Evolutionary conservation across 306 rosid genomes (phyloP), one percentile per base, ranked within the genome.

Genomic region (Citrullus mucosospermus): DNA sequence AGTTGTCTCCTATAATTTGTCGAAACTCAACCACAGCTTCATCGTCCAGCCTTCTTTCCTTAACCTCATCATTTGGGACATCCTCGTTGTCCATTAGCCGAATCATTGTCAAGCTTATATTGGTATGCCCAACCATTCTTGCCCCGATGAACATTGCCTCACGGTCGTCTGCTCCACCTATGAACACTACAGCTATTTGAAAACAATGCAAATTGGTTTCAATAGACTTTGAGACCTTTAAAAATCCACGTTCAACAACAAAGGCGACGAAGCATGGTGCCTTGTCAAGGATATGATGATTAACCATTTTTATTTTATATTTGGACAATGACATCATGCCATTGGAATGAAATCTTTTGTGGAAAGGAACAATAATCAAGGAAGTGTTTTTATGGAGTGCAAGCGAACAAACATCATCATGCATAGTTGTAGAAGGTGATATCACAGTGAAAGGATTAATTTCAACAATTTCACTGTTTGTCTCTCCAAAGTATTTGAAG

Each of bases 1-100:
- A 7, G 68, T 85, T 78, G 8, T 68, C 75, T 22, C n/a, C 46
- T 82, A 78, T 80, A 8, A 17, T 9, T 30, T 77, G 51, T 56
- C 79, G 79, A 51, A 85, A 85, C 57, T 80, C 53, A 16, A 76
- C 36, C 66, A 83, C 38, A 9, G 75, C 77, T 59, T 83, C 84
- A 4, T 69, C 55, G 76, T 83, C 86, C 1, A 53, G 9, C 57
- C 57, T 53, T 6, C 20, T 53, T 53, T 53, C 57, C 17, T 53
- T 53, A 53, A 53, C 9, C 6, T 53, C 57, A 53, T 6, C 8
- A 0, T 6, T 16, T 17, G 57, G 57, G 20, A 53, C 9, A 53
- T 53, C 6, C 57, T 1, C 20, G 57, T 6, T 53, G 8, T 53
- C 57, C n/a, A 15, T 2, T 5, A 53, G 20, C 6, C 57, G 57